Percentiles rank a stretch among this genome's conserved stretches.
Conservation (phyloP, 202 grass and related monocot genomes). For the Musa balbisiana region DNA sequence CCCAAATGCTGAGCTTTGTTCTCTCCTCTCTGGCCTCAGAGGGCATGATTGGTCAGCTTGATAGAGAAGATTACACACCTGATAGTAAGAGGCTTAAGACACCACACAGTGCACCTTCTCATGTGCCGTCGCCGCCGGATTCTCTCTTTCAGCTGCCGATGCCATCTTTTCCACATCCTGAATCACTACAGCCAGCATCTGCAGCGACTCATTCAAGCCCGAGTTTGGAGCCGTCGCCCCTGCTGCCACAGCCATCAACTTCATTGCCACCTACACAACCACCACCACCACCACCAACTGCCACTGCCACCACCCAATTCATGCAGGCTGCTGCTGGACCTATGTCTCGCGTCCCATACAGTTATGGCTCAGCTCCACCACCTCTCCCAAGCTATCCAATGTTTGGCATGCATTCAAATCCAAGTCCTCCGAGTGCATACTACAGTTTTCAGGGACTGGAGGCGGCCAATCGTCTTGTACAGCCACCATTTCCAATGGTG, state of each 20-base stretch:
- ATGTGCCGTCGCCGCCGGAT: slow-evolving; percentile 13
- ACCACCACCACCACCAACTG: not conserved
- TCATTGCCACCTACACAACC: slow-evolving; percentile 14
- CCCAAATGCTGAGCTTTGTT: slow-evolving; percentile 26
- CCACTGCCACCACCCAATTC: not conserved
- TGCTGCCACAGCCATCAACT: not conserved
- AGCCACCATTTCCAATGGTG: slow-evolving; percentile 4
- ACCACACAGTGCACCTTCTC: slow-evolving; percentile 27
- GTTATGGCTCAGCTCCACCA: slow-evolving; percentile 7
- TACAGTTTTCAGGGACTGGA: slow-evolving; percentile 1
- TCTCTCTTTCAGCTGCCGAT: slow-evolving; percentile 33
- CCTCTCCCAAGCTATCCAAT: slow-evolving; percentile 8
- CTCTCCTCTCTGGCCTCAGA: slow-evolving; percentile 41
- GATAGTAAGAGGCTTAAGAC: slow-evolving; percentile 42
- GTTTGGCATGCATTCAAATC: slow-evolving; percentile 14
- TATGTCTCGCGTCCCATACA: slow-evolving; percentile 11
- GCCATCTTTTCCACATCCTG: slow-evolving; percentile 36
- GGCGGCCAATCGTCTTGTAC: not conserved
- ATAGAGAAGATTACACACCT: slow-evolving; percentile 28
- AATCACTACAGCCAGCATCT: slow-evolving; percentile 38
- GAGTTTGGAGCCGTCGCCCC: not conserved
- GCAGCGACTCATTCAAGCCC: slow-evolving; percentile 31
- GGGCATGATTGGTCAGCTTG: slow-evolving; percentile 23
- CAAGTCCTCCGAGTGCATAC: not conserved
- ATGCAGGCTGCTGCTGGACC: slow-evolving; percentile 18